Percentiles rank a stretch among this genome's conserved stretches.
These are phyloP conservation scores for Emergomyces orientalis DNA, from an alignment of 2,329 filamentous ascomycete species.

Conservation along the genomic window DNA sequence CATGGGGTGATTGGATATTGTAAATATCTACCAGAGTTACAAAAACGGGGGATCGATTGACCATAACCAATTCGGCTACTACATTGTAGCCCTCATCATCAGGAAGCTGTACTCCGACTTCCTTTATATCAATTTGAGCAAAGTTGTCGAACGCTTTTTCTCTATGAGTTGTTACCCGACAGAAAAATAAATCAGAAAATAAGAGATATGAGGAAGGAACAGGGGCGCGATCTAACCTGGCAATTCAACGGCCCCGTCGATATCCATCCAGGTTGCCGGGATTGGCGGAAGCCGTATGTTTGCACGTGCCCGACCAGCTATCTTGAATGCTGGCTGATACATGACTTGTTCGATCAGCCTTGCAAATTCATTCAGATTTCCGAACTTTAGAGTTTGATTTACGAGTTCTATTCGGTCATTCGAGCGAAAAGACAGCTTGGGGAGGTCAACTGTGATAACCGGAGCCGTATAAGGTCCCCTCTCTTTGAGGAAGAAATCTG, in stretches of 20 bases:
- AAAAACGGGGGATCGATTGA: background rate
- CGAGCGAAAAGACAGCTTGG: background rate
- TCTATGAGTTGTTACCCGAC: background rate
- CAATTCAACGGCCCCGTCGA: conserved; percentile 1
- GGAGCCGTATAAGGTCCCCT: background rate
- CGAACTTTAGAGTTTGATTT: background rate
- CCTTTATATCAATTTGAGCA: background rate
- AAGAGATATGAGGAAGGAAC: background rate
- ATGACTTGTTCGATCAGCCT: background rate
- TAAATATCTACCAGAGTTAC: conserved; percentile 4
- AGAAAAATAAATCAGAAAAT: background rate
- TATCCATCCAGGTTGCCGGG: conserved; percentile 5
- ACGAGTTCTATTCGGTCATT: background rate
- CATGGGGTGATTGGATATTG: background rate
- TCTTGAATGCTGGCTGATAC: background rate
- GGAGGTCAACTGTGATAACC: conserved; percentile 1
- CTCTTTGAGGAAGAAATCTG: conserved; percentile 4
- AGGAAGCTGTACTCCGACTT: background rate
- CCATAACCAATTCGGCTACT: background rate
- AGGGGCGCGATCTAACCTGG: background rate
- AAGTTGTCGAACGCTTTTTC: conserved; percentile 6
- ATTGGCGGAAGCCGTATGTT: conserved; percentile 3
- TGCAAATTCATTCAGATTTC: conserved; percentile 6
- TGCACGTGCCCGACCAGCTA: conserved; percentile 3
- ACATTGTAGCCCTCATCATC: conserved; percentile 6